Base-by-base conservation (phyloP, 2,329 filamentous ascomycete genomes). In the Elsinoe fawcettii region DNA sequence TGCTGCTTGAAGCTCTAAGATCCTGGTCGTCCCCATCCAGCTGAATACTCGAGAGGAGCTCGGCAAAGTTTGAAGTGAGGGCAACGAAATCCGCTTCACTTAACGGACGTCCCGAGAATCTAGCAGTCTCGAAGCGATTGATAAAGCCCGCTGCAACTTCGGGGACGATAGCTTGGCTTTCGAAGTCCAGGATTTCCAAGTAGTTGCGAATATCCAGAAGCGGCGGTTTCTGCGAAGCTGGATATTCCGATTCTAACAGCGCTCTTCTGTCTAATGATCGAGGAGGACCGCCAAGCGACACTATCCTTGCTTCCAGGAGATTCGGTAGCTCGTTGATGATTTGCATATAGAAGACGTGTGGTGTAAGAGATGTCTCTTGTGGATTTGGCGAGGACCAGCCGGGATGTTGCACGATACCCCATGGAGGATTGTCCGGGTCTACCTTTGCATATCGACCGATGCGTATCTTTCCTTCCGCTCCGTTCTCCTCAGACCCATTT, bases 291-390 rank as follows among this genome's bases (percentile, higher is more conserved):
- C 16, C 89, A 36, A 96, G 80, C 0, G 88, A 90, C n/a, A 96
- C 83, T 1, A 90, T 92, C 70, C 92, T 92, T 8, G 89, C 92
- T 74, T 97, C 92, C 61, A 97, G 88, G 25, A 97, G 78, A 67
- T 95, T 86, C 1, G 91, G 89, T 22, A 99, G 77, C 71, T 97
- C 92, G 36, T 81, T 79, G 16, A 96, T 77, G 22, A 99, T 89
- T 1, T 84, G 83, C 64, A 79, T 80, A 70, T 95, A 97, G 62
- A 95, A 84, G n/a, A 97, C 73, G 66, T 89, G 83, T 3, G 89
- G 84, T 16, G 93, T 74, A 66, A 93, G 87, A 7, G 80, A 75
- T 1, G 83, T 86, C 22, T 63, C 63, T 4, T 59, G 53, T 27
- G 66, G 64, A 27, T 81, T 80, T 5, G 92, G 92, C 1, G 90